Percentiles rank a stretch among this genome's conserved stretches.
Evolutionary conservation across 192 early-diverging fungal genomes (phyloP).

Genomic region (Coemansia sp.): DNA sequence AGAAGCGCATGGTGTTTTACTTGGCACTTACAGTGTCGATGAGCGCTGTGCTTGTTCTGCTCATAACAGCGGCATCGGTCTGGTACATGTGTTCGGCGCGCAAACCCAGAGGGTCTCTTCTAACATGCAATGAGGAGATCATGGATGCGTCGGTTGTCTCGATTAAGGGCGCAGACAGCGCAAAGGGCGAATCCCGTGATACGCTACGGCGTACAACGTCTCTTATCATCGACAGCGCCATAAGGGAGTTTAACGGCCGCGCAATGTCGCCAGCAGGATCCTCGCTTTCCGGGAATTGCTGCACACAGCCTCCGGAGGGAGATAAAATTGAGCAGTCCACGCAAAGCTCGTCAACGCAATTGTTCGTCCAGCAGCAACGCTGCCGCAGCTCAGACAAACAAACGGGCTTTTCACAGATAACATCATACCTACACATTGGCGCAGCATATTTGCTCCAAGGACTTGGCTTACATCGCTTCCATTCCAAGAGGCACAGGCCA

Average conservation of each 20-base stretch:
- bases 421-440: not conserved
- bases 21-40: slow-evolving; percentile 12
- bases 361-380: not conserved
- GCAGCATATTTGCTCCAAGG: not conserved
- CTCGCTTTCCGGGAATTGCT: not conserved
- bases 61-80: slow-evolving; percentile 7
- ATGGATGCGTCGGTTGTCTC: not conserved
- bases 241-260: not conserved
- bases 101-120: not conserved
- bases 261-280: not conserved
- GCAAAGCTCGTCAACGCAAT: not conserved
- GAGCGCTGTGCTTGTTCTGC: slow-evolving; percentile 8
- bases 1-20: slow-evolving; percentile 3
- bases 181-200: not conserved
- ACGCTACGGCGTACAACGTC: not conserved
- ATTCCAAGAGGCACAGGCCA: not conserved
- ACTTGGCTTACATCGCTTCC: not conserved
- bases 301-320: not conserved
- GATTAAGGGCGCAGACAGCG: not conserved
- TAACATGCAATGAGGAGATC: not conserved
- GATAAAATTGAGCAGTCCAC: not conserved
- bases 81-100: slow-evolving; percentile 8
- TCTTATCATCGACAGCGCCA: not conserved
- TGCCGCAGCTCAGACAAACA: not conserved
- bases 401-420: not conserved